Evolutionary conservation across 208 protist species (phyloP).

Genomic region (Angomonas deanei): DNA sequence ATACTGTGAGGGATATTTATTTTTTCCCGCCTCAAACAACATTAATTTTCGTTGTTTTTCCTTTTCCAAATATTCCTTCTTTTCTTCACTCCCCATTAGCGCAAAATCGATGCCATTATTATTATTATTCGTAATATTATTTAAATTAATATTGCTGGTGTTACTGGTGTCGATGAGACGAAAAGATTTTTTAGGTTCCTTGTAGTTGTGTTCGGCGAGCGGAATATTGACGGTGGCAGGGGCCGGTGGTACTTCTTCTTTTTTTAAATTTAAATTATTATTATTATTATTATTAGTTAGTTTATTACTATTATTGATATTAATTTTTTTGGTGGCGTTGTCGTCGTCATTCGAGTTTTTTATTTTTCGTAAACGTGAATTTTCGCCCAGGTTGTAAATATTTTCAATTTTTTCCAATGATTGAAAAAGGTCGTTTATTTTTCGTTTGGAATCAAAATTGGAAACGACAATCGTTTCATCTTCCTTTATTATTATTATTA

Average conservation of each 20-base stretch:
- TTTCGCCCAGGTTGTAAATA: background rate
- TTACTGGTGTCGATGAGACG: background rate
- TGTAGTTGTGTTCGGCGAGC: background rate
- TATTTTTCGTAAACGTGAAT: background rate
- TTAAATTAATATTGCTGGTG: background rate
- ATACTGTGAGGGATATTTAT: too few species aligned
- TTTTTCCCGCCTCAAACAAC: too few species aligned
- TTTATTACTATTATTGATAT: background rate
- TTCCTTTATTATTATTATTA: too few species aligned
- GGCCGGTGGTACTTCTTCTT: background rate
- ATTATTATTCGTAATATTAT: constrained; percentile 2
- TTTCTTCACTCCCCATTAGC: background rate
- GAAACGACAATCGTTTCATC: background rate
- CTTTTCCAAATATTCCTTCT: too few species aligned
- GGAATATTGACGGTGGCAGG: background rate
- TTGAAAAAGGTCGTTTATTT: background rate
- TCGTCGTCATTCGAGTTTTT: too few species aligned
- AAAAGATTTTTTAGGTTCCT: background rate
- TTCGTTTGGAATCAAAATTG: background rate
- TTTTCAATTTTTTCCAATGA: background rate
- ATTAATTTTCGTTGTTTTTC: too few species aligned
- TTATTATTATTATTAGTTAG: background rate
- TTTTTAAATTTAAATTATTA: background rate
- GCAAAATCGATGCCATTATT: background rate
- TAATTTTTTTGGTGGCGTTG: background rate